A percentile compares a stretch with the other conserved stretches of the same genome.
phyloP scores from a whole-genome alignment of 805 yeast genomes.

The Clavispora carvajalis region DNA sequence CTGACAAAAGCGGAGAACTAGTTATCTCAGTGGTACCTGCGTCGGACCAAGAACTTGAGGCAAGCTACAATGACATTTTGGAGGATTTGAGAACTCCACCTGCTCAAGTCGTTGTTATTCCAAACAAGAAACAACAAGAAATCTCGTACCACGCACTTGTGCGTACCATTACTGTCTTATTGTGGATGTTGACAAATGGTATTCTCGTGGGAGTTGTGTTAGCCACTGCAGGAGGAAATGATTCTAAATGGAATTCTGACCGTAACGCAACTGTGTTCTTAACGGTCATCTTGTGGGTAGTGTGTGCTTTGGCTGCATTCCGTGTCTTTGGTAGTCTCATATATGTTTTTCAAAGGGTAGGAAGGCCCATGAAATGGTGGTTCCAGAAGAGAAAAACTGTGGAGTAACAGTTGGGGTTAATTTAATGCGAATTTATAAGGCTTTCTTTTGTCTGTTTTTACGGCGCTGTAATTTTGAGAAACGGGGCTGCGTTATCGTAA shows the following conservation, averaged over 20 bases:
- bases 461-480: too few species aligned
- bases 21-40: conserved; percentile 53
- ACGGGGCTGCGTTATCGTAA: too few species aligned
- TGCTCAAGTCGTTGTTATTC: conserved; percentile 18
- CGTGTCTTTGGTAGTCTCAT: conserved; percentile 70
- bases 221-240: conserved; percentile 71
- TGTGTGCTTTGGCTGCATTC: conserved; percentile 82
- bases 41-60: conserved; percentile 69
- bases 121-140: conserved; percentile 19
- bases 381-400: conserved; percentile 17
- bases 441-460: background rate
- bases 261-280: conserved; percentile 61
- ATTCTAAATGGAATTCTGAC: conserved; percentile 22
- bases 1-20: conserved; percentile 32
- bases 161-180: conserved; percentile 80
- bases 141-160: conserved; percentile 86
- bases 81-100: conserved; percentile 47
- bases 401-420: background rate
- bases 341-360: conserved; percentile 42
- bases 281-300: conserved; percentile 86
- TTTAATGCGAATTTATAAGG: background rate
- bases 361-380: conserved; percentile 40
- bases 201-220: conserved; percentile 77
- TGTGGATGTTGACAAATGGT: conserved; percentile 87
- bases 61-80: conserved; percentile 60